Conservation (phyloP, 1,284 basidiomycete species). For the Moesziomyces parantarcticus region DNA sequence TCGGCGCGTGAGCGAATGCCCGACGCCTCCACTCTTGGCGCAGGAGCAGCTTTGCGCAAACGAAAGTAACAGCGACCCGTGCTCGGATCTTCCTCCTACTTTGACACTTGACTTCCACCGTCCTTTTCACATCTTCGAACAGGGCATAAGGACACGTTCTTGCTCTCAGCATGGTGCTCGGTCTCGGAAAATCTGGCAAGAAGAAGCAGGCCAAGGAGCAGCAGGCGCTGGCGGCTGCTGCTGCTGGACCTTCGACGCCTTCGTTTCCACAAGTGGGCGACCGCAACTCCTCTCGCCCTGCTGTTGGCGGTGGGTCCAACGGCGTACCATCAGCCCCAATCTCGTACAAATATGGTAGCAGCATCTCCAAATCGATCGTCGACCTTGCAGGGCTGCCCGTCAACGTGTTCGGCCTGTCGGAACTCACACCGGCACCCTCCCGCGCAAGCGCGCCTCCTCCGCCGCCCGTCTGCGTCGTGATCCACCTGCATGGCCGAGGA, state of each 20-base stretch:
- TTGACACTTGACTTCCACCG: neutral
- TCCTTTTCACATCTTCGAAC: neutral
- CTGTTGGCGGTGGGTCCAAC: slow-evolving; percentile 5
- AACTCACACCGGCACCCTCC: slow-evolving; percentile 53
- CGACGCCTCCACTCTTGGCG: neutral
- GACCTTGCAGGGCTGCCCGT: slow-evolving; percentile 62
- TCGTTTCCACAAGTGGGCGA: slow-evolving; percentile 1
- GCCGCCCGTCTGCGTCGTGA: slow-evolving; percentile 57
- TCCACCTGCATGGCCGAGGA: slow-evolving; percentile 64
- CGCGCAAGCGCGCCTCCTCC: slow-evolving; percentile 43
- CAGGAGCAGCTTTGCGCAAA: neutral
- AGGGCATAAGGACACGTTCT: too few relatives aligned
- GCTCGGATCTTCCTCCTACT: neutral
- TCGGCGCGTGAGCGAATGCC: neutral
- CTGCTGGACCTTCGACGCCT: slow-evolving; percentile 1
- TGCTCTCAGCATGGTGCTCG: slow-evolving; percentile 23
- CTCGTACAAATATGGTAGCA: slow-evolving; percentile 33
- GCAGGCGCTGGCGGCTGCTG: slow-evolving; percentile 3
- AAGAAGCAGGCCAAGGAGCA: slow-evolving; percentile 25
- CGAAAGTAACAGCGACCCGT: too few relatives aligned
- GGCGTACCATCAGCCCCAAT: neutral
- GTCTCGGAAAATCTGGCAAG: slow-evolving; percentile 25
- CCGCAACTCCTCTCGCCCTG: slow-evolving; percentile 12
- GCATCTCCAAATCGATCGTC: slow-evolving; percentile 36
- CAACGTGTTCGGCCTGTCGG: slow-evolving; percentile 60